Percentiles rank a stretch among this genome's conserved stretches.
These are phyloP conservation scores for Agarophyton chilense DNA, from an alignment of 23 red algal genomes.

Conservation along the genomic window DNA sequence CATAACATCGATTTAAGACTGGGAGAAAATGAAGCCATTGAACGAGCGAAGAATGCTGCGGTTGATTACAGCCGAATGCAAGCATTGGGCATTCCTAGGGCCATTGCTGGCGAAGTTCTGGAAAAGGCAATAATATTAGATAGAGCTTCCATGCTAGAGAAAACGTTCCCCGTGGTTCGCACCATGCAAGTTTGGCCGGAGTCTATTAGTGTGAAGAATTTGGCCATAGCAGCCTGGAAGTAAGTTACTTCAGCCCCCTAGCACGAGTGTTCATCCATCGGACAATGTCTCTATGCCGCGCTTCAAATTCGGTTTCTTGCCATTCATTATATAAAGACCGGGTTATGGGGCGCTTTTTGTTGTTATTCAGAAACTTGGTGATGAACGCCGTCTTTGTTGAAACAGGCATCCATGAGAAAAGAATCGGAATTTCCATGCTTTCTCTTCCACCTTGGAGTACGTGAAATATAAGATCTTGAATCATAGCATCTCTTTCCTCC, in stretches of 20 bases:
- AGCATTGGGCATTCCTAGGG: slow-evolving; percentile 34
- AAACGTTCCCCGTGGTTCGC: slow-evolving; percentile 5
- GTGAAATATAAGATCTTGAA: slow-evolving; percentile 13
- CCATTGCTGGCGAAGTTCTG: slow-evolving; percentile 32
- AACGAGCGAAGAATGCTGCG: not conserved
- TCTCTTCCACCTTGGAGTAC: slow-evolving; percentile 2
- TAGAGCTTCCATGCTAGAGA: slow-evolving; percentile 41
- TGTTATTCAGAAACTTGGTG: not conserved
- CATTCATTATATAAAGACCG: slow-evolving; percentile 8
- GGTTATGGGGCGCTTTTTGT: not conserved
- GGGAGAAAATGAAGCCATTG: slow-evolving; percentile 2
- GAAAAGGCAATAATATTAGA: slow-evolving; percentile 61
- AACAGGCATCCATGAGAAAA: slow-evolving; percentile 24
- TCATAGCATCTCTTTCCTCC: slow-evolving; percentile 3
- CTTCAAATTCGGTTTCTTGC: slow-evolving; percentile 39
- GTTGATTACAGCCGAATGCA: slow-evolving; percentile 36
- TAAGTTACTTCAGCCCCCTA: slow-evolving; percentile 23
- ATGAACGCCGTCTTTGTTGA: slow-evolving; percentile 13
- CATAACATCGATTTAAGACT: not conserved
- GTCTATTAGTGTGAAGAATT: slow-evolving; percentile 21
- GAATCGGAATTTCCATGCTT: slow-evolving; percentile 37
- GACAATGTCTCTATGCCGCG: slow-evolving; percentile 11
- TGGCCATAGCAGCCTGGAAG: slow-evolving; percentile 24
- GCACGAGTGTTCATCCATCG: slow-evolving; percentile 17
- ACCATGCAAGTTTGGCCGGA: slow-evolving; percentile 37